Base-by-base conservation (phyloP, 2,329 filamentous ascomycete genomes). In the Epichloe elymi region DNA sequence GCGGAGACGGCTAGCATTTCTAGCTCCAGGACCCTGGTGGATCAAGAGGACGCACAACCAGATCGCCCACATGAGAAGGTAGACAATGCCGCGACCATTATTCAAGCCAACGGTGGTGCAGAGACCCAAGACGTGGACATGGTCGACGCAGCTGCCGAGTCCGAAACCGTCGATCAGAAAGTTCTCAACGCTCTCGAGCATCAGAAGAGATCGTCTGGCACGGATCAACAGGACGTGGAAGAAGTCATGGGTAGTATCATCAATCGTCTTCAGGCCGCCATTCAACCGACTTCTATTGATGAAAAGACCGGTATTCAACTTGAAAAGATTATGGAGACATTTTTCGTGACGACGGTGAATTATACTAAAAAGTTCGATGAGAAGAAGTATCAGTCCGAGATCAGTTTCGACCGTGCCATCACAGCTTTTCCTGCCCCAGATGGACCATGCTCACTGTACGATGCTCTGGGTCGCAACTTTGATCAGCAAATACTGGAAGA, bases 191-290 rank as follows among this genome's bases (percentile, higher is more conserved):
- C 67, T 5, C 68, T 71, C 26, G 74, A 71, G 58, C 70, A 68
- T 59, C 71, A 69, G 61, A 70, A 70, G 50, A 56, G 70, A 60
- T 69, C 67, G 35, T 73, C 72, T 10, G 75, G 75, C 3, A 79
- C 75, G 0, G 74, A 88, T 36, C 93, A 98, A 62, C 90, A 98
- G 68, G 93, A 98, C 67, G 91, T 96, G 4, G 89, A 89, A 12
- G 93, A 98, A 67, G 91, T 96, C 44, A 90, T 96, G 70, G 88
- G 88, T 53, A 93, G 91, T 60, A 86, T 95, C 26, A 80, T 96
- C 53, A 89, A 91, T 61, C 85, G 93, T 48, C 74, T 96, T n/a
- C 86, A 93, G 60, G 89, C 87, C 49, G 90, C 91, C 2, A 90
- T 97, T 61, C 82, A 78, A 52, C 79, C 88, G 5, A 76, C 76